Evolutionary conservation across 352 stramenopile species (phyloP).

Genomic region (Halophytophthora batemanensis): DNA sequence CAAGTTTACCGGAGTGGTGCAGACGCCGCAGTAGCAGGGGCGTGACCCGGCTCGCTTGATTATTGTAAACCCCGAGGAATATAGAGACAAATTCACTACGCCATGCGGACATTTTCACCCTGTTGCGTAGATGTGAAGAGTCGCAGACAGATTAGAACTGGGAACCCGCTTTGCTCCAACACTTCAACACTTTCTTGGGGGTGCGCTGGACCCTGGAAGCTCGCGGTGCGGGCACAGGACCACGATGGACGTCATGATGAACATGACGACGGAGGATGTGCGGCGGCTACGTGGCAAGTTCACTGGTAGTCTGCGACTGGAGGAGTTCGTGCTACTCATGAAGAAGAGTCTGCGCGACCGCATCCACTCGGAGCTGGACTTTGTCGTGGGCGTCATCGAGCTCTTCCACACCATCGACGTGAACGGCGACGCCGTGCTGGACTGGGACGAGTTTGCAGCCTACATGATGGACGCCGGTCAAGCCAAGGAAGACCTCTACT

Average conservation of each 20-base stretch:
- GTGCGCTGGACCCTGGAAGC: no score
- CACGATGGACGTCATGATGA: conserved; percentile 85
- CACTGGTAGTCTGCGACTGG: conserved; percentile 39
- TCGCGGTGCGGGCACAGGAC: no score
- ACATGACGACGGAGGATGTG: conserved; percentile 79
- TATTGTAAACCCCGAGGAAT: no score
- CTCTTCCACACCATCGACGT: conserved; percentile 91
- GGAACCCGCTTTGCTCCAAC: no score
- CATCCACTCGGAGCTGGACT: conserved; percentile 69
- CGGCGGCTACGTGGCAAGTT: conserved; percentile 57
- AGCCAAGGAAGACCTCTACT: conserved; percentile 52
- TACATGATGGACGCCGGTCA: conserved; percentile 83
- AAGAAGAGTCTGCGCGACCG: conserved; percentile 65
- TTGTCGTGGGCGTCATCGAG: conserved; percentile 82
- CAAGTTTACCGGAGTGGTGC: no score
- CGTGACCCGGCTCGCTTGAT: no score
- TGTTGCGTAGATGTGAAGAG: no score
- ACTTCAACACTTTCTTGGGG: no score
- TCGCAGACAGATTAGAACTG: no score
- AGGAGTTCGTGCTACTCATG: conserved; percentile 71
- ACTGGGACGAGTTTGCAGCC: conserved; percentile 89
- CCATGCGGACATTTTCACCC: no score
- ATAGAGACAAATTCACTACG: no score
- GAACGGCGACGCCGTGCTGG: conserved; percentile 80
- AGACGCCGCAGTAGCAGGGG: no score